These are phyloP conservation scores for Candida insectorum DNA, from an alignment of 805 yeast species.

Conservation along the genomic window DNA sequence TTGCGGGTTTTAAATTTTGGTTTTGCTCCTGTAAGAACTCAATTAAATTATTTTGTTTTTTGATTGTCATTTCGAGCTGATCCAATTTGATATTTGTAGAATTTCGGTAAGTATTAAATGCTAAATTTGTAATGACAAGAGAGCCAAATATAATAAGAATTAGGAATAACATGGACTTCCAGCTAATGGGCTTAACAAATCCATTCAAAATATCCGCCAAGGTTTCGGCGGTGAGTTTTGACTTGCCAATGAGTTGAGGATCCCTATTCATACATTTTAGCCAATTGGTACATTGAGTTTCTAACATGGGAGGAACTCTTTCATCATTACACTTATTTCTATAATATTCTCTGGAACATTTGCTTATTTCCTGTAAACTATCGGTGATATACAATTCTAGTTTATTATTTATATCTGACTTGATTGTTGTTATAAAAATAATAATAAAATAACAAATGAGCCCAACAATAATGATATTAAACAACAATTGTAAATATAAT, in stretches of 20 bases:
- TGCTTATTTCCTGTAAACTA: conserved; percentile 58
- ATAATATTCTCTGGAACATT: conserved; percentile 66
- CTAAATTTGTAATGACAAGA: conserved; percentile 48
- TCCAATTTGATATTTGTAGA: conserved; percentile 13
- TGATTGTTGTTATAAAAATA: conserved; percentile 52
- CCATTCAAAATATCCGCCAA: conserved; percentile 80
- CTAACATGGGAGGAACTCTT: conserved; percentile 70
- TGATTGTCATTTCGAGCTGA: conserved; percentile 13
- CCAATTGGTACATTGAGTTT: conserved; percentile 68
- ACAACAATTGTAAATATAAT: conserved; percentile 59
- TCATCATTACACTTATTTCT: conserved; percentile 70
- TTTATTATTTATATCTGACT: conserved; percentile 67
- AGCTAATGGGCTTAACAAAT: conserved; percentile 65
- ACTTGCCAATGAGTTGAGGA: conserved; percentile 63
- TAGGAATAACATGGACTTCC: conserved; percentile 60
- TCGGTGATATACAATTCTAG: conserved; percentile 61
- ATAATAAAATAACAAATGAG: conserved; percentile 50
- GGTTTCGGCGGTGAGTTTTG: conserved; percentile 74
- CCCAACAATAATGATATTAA: conserved; percentile 52
- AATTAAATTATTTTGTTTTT: conserved; percentile 11
- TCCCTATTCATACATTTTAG: conserved; percentile 79
- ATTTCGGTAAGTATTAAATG: conserved; percentile 37
- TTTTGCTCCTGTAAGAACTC: background rate
- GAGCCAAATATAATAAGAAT: conserved; percentile 48
- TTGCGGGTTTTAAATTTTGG: background rate